Conservation (phyloP, 192 early-diverging fungal species). For the Backusella australiensis region DNA sequence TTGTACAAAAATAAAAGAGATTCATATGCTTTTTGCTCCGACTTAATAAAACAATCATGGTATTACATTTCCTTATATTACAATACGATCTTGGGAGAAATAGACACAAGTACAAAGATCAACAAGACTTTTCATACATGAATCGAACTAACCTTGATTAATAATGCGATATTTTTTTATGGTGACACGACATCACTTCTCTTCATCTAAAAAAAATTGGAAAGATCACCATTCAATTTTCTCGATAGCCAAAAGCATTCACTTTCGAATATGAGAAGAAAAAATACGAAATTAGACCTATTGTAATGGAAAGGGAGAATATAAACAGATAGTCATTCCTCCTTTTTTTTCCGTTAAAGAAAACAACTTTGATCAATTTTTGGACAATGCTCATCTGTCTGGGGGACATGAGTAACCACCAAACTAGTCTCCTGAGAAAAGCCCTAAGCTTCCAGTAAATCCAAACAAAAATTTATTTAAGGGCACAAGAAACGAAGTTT, state of each 20-base stretch:
- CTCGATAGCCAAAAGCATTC: not conserved
- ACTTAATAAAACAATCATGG: not conserved
- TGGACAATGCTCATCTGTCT: not conserved
- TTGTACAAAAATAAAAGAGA: not conserved
- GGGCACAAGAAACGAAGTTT: not conserved
- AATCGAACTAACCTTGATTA: not conserved
- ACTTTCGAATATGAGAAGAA: not conserved
- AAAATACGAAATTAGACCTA: not conserved
- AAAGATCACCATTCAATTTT: not conserved
- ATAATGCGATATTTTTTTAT: not conserved
- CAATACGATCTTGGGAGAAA: not conserved
- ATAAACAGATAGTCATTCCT: not conserved
- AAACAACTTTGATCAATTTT: not conserved
- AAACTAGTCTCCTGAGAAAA: not conserved
- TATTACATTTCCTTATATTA: not conserved
- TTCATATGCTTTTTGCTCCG: not conserved
- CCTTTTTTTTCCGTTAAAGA: not conserved
- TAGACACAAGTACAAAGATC: not conserved
- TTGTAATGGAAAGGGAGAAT: not conserved
- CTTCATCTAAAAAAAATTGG: not conserved
- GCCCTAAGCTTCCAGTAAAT: not conserved
- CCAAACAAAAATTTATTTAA: not conserved
- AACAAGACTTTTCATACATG: not conserved
- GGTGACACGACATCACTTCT: not conserved
- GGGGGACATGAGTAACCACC: not conserved